Percentiles rank a stretch among this genome's conserved stretches.
phyloP scores from a whole-genome alignment of 345 rosid genomes.

The Camelina hispida region DNA sequence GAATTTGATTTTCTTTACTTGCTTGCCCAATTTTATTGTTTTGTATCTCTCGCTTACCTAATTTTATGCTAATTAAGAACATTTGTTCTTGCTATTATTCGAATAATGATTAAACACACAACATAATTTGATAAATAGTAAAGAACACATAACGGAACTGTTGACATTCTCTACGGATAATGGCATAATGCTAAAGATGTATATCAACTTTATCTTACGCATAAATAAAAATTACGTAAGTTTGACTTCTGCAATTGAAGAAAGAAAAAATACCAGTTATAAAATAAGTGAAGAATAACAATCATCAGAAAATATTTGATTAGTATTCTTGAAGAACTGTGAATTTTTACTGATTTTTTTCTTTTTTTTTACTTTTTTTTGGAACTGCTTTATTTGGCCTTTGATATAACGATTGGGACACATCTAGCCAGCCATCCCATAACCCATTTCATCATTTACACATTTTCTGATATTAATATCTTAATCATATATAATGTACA shows the following conservation, averaged over 20 bases:
- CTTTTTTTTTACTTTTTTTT: not conserved
- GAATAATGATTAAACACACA: not conserved
- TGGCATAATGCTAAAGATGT: not conserved
- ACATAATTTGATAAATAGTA: not conserved
- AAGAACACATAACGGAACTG: slow-evolving; percentile 20
- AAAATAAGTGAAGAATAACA: not conserved
- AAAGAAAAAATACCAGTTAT: not conserved
- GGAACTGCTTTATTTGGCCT: slow-evolving; percentile 31
- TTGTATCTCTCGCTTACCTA: not conserved
- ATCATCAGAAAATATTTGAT: slow-evolving; percentile 4
- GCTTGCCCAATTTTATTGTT: not conserved
- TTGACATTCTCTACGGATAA: not conserved
- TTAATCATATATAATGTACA: not conserved
- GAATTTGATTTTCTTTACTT: slow-evolving; percentile 6
- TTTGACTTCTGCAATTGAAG: not conserved
- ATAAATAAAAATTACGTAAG: not conserved
- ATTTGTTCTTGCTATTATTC: slow-evolving; percentile 9
- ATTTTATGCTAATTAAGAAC: not conserved
- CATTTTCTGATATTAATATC: not conserved
- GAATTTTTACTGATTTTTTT: not conserved
- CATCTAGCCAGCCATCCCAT: not conserved
- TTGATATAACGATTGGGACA: slow-evolving; percentile 35
- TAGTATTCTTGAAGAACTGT: not conserved
- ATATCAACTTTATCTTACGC: not conserved
- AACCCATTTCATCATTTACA: slow-evolving; percentile 22